These are phyloP conservation scores for Xylaria digitata DNA, from an alignment of 2,329 filamentous ascomycete genomes.

Conservation along the genomic window DNA sequence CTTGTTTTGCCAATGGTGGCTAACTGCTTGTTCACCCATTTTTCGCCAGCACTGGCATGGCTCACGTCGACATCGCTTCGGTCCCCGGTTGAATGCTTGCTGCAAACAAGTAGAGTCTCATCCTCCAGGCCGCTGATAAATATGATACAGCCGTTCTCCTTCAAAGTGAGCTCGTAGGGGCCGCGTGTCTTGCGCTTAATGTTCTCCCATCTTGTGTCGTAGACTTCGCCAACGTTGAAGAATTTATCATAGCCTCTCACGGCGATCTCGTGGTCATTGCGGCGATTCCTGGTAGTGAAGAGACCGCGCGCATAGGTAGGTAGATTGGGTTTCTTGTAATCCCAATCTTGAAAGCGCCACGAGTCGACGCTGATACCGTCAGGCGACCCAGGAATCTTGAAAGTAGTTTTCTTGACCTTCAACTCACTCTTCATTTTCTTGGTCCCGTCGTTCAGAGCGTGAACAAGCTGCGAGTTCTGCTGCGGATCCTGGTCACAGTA, in stretches of 20 bases:
- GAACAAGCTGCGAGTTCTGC: constrained; percentile 74
- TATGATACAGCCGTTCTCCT: constrained; percentile 99
- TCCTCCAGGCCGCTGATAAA: constrained; percentile 94
- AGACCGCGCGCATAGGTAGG: constrained; percentile 94
- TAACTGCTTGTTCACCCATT: constrained; percentile 84
- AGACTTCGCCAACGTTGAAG: constrained; percentile 90
- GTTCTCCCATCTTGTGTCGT: constrained; percentile 83
- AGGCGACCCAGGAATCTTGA: constrained; percentile 71
- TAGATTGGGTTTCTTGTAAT: constrained; percentile 88
- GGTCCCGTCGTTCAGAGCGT: constrained; percentile 69
- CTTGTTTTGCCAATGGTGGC: constrained; percentile 80
- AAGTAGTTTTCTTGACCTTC: constrained; percentile 84
- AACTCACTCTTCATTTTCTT: constrained; percentile 69
- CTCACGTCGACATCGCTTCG: constrained; percentile 78
- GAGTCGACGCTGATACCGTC: constrained; percentile 80
- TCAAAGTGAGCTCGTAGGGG: constrained; percentile 94
- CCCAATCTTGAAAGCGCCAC: constrained; percentile 94
- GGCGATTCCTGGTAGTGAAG: constrained; percentile 81
- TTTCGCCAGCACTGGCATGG: constrained; percentile 86
- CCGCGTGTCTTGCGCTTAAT: constrained; percentile 81
- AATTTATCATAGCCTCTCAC: constrained; percentile 98
- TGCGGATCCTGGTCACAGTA: constrained; percentile 76
- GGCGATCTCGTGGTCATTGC: constrained; percentile 79
- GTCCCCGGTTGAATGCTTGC: constrained; percentile 94
- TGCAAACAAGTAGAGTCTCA: constrained; percentile 92